Base-by-base conservation (phyloP, 106 monocot genomes). In the Dioscorea zingiberensis region DNA sequence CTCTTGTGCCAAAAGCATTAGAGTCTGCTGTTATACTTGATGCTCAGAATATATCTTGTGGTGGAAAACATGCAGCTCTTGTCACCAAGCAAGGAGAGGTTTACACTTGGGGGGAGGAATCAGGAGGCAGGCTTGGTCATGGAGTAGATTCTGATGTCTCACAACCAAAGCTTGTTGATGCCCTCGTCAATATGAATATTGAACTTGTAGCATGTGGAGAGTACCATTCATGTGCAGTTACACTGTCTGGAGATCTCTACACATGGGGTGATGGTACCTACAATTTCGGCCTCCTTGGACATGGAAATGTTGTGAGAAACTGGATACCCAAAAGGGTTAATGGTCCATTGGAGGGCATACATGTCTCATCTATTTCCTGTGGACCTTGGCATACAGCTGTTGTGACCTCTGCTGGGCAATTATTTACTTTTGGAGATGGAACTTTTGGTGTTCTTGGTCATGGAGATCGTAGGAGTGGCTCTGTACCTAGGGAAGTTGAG, bases 71-170 rank as follows among this genome's bases (percentile, higher is more conserved):
- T 78, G 87, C 87, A 29, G 87, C 83, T 73, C 73, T 94, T 27
- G 94, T 91, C 49, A 94, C 90, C 55, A 94, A 91, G 65, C 94
- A 91, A 82, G 94, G 94, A 27, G 94, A 94, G 76, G 85, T 91
- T 25, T 94, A 91, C 55, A 76, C 90, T 44, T 94, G 94, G 94
- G 94, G 94, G 8, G 87, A 94, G 74, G 94, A 94, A 74, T 91
- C 87, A 73, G 94, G 94, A 13, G 94, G 94, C 29, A 76, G 94
- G 69, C 84, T 94, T 67, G 94, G 94, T 7, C 94, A 91, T 63
- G 94, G 90, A 25, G 78, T 90, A 60, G 94, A 94, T 71, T 75
- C 80, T 80, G 94, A 94, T 72, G 90, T 91, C 12, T 77, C 80
- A 64, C 94, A 94, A 47, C 94, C 94, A 23, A 94, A 87, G 65